Conservation (phyloP, 208 protist genomes). For the Leishmania tarentolae region DNA sequence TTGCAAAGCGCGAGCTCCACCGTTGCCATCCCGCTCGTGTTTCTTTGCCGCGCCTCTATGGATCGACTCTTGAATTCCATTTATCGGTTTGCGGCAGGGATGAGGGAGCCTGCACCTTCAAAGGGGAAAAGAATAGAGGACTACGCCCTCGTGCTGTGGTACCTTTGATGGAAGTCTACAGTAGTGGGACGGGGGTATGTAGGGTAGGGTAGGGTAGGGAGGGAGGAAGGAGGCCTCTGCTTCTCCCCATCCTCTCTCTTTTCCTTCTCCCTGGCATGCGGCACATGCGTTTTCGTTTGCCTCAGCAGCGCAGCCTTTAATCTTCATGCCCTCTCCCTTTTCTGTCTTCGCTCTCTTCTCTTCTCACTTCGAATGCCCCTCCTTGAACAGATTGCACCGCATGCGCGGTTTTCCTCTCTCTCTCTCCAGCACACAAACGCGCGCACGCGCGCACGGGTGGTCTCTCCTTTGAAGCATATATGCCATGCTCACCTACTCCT, state of each 20-base stretch:
- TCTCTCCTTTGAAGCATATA: background rate
- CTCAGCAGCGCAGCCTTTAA: background rate
- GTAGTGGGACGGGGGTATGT: background rate
- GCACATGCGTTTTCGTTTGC: background rate
- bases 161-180: background rate
- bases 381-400: no score
- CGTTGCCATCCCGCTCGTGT: background rate
- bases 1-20: background rate
- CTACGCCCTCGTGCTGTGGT: background rate
- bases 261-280: slow-evolving; percentile 1
- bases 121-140: background rate
- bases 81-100: background rate
- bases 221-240: background rate
- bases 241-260: slow-evolving; percentile 2
- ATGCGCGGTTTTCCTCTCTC: background rate
- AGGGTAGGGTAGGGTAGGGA: background rate
- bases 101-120: background rate
- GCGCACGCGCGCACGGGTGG: background rate
- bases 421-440: background rate
- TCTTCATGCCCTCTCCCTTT: background rate
- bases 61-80: background rate
- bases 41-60: background rate
- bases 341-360: background rate
- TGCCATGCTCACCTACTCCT: no score
- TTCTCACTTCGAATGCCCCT: background rate